Conservation (phyloP, 1,284 basidiomycete genomes). For the Rhodotorula glutinis region DNA sequence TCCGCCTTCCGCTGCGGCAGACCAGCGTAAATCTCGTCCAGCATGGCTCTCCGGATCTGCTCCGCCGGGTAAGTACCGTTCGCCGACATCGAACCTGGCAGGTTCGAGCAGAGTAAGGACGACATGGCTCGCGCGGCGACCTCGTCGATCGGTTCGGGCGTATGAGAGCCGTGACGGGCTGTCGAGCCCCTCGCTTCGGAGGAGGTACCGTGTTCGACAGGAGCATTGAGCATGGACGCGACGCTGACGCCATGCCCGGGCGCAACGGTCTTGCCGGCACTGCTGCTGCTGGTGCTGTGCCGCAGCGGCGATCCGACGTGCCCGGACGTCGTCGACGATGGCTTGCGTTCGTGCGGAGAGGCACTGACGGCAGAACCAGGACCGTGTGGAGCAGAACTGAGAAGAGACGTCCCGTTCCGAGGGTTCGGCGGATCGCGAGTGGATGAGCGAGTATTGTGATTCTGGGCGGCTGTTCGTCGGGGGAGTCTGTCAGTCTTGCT, state of each 20-base stretch:
- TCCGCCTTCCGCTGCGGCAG: slow-evolving; percentile 16
- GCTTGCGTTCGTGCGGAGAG: neutral
- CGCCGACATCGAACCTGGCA: neutral
- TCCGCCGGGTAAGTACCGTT: neutral
- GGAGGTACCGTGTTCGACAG: no score
- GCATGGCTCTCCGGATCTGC: neutral
- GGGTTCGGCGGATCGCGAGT: neutral
- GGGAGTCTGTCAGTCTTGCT: neutral
- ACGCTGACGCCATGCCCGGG: neutral
- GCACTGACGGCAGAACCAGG: no score
- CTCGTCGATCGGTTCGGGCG: neutral
- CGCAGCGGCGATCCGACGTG: neutral
- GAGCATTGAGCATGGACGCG: neutral
- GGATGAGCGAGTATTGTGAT: neutral
- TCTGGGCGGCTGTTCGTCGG: neutral
- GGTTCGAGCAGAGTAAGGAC: slow-evolving; percentile 6
- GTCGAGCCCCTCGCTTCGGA: no score
- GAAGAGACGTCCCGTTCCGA: neutral
- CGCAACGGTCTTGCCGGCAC: neutral
- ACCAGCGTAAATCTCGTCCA: slow-evolving; percentile 19
- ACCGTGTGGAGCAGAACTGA: neutral
- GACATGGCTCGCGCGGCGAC: slow-evolving; percentile 12
- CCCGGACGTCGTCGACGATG: no score
- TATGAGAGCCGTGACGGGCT: neutral
- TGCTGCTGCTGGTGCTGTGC: neutral